phyloP scores from a whole-genome alignment of 225 moss, liverwort and hornwort species.

The Rhytidiadelphus loreus region DNA sequence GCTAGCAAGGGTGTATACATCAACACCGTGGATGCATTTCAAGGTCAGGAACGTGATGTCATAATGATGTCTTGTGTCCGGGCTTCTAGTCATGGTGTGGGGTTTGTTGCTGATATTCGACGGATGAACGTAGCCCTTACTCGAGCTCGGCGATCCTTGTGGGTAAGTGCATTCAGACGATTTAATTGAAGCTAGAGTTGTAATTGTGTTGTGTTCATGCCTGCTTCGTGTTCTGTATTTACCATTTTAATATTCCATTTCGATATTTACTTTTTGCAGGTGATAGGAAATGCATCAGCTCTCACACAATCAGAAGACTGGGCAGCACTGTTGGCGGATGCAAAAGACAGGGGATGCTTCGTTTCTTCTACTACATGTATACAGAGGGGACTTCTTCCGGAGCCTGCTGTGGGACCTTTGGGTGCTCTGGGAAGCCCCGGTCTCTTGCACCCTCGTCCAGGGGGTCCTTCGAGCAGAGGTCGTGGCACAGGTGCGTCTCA shows the following conservation, averaged over 20 bases:
- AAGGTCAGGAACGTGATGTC: conserved; percentile 98
- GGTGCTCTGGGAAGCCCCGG: conserved; percentile 24
- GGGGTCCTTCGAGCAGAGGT: conserved; percentile 27
- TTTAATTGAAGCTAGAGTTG: background rate
- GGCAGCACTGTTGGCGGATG: conserved; percentile 83
- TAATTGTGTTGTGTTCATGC: background rate
- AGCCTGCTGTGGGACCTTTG: conserved; percentile 26
- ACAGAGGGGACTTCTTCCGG: conserved; percentile 77
- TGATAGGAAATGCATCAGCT: conserved; percentile 95
- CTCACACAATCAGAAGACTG: conserved; percentile 92
- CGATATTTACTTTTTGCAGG: conserved; percentile 25
- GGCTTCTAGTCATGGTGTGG: conserved; percentile 91
- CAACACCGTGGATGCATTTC: conserved; percentile 98
- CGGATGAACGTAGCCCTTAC: conserved; percentile 99
- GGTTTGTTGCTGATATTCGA: conserved; percentile 96
- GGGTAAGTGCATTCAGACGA: conserved; percentile 38
- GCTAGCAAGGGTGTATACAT: conserved; percentile 91
- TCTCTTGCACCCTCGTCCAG: conserved; percentile 38
- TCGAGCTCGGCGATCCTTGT: conserved; percentile 89
- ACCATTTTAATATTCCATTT: background rate
- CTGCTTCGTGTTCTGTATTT: background rate
- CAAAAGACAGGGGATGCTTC: conserved; percentile 61
- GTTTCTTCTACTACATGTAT: conserved; percentile 60
- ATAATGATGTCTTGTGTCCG: conserved; percentile 99
- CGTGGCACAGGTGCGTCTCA: conserved; percentile 24